Evolutionary conservation across 2,329 filamentous ascomycete genomes (phyloP).

Genomic region (Colletotrichum noveboracense): DNA sequence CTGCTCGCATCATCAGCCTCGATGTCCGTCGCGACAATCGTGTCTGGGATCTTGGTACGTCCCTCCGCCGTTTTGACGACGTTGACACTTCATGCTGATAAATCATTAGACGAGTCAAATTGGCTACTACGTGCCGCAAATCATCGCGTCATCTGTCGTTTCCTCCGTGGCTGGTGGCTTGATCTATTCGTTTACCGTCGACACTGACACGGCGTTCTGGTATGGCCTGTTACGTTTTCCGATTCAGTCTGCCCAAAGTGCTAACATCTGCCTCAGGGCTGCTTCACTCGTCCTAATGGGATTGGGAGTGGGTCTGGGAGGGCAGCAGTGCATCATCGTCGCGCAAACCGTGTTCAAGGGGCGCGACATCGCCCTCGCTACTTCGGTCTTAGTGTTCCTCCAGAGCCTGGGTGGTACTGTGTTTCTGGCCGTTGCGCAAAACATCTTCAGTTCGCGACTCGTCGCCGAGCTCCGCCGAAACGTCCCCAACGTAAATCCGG

Average conservation of each 20-base stretch:
- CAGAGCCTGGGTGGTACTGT: slow-evolving; percentile 5
- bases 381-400: slow-evolving; percentile 8
- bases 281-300: neutral
- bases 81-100: neutral
- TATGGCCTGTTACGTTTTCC: neutral
- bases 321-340: slow-evolving; percentile 11
- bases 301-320: neutral
- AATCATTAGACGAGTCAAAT: neutral
- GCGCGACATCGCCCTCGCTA: slow-evolving; percentile 13
- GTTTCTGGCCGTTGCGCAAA: slow-evolving; percentile 12
- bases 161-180: slow-evolving; percentile 1
- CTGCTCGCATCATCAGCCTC: slow-evolving; percentile 56
- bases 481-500: slow-evolving; percentile 7
- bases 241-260: neutral
- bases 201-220: slow-evolving; percentile 7
- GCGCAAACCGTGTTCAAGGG: slow-evolving; percentile 11
- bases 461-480: neutral
- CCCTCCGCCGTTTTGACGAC: neutral
- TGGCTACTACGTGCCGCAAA: slow-evolving; percentile 23
- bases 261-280: neutral
- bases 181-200: neutral
- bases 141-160: slow-evolving; percentile 14
- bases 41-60: neutral
- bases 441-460: slow-evolving; percentile 4
- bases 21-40: slow-evolving; percentile 33